Base-by-base conservation (phyloP, 2,329 filamentous ascomycete species). In the Cryoendolithus antarcticus region DNA sequence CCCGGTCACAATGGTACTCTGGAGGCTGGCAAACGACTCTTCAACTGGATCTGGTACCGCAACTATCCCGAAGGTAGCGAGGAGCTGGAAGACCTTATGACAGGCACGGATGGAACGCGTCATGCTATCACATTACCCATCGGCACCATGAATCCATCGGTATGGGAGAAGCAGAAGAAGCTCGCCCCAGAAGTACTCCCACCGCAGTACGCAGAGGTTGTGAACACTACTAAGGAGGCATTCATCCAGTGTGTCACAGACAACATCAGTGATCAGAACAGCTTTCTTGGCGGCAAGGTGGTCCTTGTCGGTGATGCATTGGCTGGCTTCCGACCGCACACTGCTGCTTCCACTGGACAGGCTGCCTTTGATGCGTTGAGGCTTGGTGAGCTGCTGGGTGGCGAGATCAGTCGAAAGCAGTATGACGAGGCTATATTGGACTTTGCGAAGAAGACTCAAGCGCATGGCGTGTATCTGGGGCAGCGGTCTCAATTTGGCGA, bases 21-120 rank as follows among this genome's bases (percentile, higher is more conserved):
- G 4, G 50, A 55, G 27, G 49, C 55, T 0, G 64, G 62, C 4
- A 48, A 63, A 15, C 59, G 65, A 8, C 58, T 66, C 3, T 55
- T 70, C 44, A 70, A 70, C 41, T 69, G 60, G 44, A 62, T 70
- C 1, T 69, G 64, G 57, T 71, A 70, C 51, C 59, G 52, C 38
- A 65, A 68, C 44, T 56, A 63, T 19, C 44, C 53, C 1, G 57
- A 64, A n/a, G 55, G 50, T 5, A 62, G 62, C 1, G 30, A 50
- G 2, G 63, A 64, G 12, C 56, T 66, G 15, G 48, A 51, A 6
- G 59, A 62, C 1, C 47, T 67, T 6, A 64, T 71, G 56, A 70
- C 66, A 2, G 66, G 69, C 41, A 43, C 53, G 3, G 46, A 64
- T 13, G 64, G 63, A 8, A 49, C 52, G 28, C 46, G 49, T 3